These are phyloP conservation scores for Mucor lusitanicus DNA, from an alignment of 371 early-diverging fungal genomes.

Conservation along the genomic window DNA sequence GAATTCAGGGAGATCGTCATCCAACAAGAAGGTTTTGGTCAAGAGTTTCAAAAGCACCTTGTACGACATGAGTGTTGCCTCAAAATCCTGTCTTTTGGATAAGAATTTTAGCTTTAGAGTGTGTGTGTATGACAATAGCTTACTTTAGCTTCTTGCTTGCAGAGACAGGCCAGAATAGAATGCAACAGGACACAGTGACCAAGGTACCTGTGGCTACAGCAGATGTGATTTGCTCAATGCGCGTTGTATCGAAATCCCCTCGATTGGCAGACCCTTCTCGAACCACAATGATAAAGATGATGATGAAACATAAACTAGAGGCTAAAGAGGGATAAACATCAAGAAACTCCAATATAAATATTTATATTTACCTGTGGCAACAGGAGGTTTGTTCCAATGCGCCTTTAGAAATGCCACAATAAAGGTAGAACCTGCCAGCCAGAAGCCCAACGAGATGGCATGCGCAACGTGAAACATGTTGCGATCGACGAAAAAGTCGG, in stretches of 20 bases:
- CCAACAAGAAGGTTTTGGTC: conserved; percentile 70
- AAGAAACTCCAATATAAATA: conserved; percentile 41
- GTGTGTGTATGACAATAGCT: no score
- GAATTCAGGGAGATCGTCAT: conserved; percentile 57
- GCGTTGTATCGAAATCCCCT: conserved; percentile 50
- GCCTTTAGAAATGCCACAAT: conserved; percentile 62
- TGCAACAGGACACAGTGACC: conserved; percentile 53
- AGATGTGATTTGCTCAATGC: conserved; percentile 54
- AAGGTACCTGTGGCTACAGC: conserved; percentile 56
- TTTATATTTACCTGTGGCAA: conserved; percentile 51
- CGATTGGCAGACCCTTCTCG: conserved; percentile 56
- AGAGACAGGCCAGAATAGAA: conserved; percentile 62
- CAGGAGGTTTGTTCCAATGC: conserved; percentile 62
- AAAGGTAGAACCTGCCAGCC: conserved; percentile 57
- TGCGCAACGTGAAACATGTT: conserved; percentile 42
- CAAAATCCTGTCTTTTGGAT: conserved; percentile 49
- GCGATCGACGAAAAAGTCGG: conserved; percentile 54
- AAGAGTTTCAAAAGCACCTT: conserved; percentile 55
- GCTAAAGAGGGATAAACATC: conserved; percentile 47
- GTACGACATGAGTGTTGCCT: conserved; percentile 60
- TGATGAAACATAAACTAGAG: conserved; percentile 61
- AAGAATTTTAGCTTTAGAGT: no score
- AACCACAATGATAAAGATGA: conserved; percentile 55
- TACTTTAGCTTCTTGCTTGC: conserved; percentile 62
- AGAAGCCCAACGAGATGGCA: conserved; percentile 52